phyloP scores from a whole-genome alignment of 208 protist species.

The Jaenimonas drosophilae region DNA sequence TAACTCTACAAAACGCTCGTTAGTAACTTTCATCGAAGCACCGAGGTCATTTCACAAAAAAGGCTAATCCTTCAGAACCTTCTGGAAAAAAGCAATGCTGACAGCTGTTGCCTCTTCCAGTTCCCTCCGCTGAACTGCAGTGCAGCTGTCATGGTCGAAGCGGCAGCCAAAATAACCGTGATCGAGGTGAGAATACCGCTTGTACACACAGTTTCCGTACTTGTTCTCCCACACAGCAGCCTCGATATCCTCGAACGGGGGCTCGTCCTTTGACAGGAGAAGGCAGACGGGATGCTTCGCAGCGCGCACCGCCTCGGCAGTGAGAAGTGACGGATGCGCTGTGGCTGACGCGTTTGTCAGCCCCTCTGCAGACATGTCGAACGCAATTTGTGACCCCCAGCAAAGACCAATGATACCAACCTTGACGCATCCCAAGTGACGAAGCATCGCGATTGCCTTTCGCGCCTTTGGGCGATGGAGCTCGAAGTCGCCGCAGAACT shows the following conservation, averaged over 20 bases:
- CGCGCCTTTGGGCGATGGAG: slow-evolving; percentile 1
- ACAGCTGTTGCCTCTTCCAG: background rate
- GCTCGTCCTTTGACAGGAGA: slow-evolving; percentile 7
- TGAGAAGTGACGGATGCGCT: slow-evolving; percentile 9
- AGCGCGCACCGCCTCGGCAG: background rate
- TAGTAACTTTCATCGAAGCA: too few relatives aligned
- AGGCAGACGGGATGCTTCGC: slow-evolving; percentile 7
- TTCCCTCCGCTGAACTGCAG: background rate
- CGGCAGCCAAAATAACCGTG: slow-evolving; percentile 13
- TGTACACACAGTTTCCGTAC: slow-evolving; percentile 2
- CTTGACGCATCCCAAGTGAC: slow-evolving; percentile 1
- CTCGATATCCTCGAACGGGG: slow-evolving; percentile 6
- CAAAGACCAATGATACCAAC: slow-evolving; percentile 8
- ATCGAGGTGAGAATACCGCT: slow-evolving; percentile 7
- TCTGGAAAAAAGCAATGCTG: background rate
- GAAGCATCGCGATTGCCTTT: slow-evolving; percentile 1
- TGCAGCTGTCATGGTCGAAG: slow-evolving; percentile 2
- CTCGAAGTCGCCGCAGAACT: background rate
- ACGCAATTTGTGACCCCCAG: slow-evolving; percentile 9
- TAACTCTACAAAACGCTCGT: too few relatives aligned
- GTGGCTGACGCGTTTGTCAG: background rate
- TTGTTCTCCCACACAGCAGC: slow-evolving; percentile 1
- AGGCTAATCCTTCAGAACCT: slow-evolving; percentile 1
- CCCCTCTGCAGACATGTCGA: background rate
- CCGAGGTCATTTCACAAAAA: too few relatives aligned